phyloP scores from a whole-genome alignment of 805 yeast species.

The Ogataea glucozyma region DNA sequence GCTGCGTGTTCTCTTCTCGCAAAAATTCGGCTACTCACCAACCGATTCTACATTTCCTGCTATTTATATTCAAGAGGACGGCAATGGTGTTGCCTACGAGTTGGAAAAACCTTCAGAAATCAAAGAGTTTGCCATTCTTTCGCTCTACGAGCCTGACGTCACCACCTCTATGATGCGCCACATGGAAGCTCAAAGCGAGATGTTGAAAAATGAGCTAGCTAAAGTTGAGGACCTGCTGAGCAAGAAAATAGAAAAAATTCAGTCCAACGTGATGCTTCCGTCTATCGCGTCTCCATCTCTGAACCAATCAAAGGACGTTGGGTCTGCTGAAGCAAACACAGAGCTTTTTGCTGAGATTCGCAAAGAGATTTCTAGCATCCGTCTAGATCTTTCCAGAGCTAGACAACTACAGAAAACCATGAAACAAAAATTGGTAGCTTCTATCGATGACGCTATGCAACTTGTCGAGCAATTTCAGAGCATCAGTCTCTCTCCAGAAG shows the following conservation, averaged over 20 bases:
- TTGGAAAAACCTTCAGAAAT: constrained; percentile 75
- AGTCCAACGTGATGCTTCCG: constrained; percentile 20
- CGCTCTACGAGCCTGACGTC: constrained; percentile 50
- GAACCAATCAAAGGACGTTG: constrained; percentile 4
- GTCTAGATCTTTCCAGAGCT: constrained; percentile 58
- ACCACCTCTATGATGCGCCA: constrained; percentile 26
- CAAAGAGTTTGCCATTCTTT: constrained; percentile 56
- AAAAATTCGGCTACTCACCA: constrained; percentile 83
- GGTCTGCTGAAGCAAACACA: neutral
- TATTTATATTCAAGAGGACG: constrained; percentile 66
- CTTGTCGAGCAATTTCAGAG: constrained; percentile 55
- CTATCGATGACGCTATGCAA: constrained; percentile 44
- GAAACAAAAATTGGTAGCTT: constrained; percentile 41
- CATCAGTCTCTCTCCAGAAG: constrained; percentile 25
- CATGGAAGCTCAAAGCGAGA: constrained; percentile 31
- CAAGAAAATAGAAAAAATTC: constrained; percentile 28
- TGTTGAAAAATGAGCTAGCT: constrained; percentile 30
- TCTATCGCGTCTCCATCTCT: constrained; percentile 6
- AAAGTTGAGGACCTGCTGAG: constrained; percentile 28
- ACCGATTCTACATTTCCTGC: constrained; percentile 61
- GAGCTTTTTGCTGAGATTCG: constrained; percentile 8
- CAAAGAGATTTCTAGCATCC: constrained; percentile 45
- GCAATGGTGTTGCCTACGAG: constrained; percentile 67
- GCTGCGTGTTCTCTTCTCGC: constrained; percentile 73
- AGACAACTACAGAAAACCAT: constrained; percentile 54